These are phyloP conservation scores for Taiozyma sp. DNA, from an alignment of 1,139 yeast genomes.

Conservation along the genomic window DNA sequence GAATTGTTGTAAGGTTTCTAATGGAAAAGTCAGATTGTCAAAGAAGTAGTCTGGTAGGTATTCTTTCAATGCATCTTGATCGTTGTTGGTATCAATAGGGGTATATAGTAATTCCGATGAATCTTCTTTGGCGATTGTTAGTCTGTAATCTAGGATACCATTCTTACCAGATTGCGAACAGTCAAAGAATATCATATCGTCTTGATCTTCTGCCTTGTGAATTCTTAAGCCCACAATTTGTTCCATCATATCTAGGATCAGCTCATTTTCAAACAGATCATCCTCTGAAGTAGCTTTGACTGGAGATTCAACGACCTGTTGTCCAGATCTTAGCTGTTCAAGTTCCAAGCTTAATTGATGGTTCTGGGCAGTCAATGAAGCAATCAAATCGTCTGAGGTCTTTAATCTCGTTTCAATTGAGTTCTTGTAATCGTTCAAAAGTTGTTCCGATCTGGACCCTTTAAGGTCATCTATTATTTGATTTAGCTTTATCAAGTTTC, in stretches of 20 bases:
- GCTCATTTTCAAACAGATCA: conserved; percentile 42
- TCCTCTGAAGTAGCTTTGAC: conserved; percentile 10
- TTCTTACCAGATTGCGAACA: conserved; percentile 46
- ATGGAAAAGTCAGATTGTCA: conserved; percentile 58
- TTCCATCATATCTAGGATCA: conserved; percentile 52
- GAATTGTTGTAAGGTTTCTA: conserved; percentile 50
- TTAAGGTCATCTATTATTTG: conserved; percentile 22
- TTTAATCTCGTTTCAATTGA: conserved; percentile 26
- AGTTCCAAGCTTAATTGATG: conserved; percentile 7
- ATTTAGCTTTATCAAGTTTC: conserved; percentile 17
- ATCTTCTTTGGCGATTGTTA: conserved; percentile 28
- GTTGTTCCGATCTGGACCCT: conserved; percentile 25
- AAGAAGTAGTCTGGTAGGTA: conserved; percentile 60
- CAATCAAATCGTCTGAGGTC: conserved; percentile 28
- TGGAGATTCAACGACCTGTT: conserved; percentile 7
- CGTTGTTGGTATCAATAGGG: conserved; percentile 30
- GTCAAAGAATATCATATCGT: conserved; percentile 42
- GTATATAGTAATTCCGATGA: conserved; percentile 40
- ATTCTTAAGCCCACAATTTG: conserved; percentile 53
- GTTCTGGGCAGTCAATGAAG: conserved; percentile 20
- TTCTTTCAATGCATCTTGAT: conserved; percentile 31
- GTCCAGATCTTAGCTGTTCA: conserved; percentile 3
- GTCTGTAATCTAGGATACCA: conserved; percentile 37
- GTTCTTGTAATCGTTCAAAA: conserved; percentile 25
- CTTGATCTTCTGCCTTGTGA: conserved; percentile 43